A percentile compares a stretch with the other conserved stretches of the same genome.
Evolutionary conservation across 2,329 filamentous ascomycete species (phyloP).

Genomic region (Colletotrichum simmondsii): DNA sequence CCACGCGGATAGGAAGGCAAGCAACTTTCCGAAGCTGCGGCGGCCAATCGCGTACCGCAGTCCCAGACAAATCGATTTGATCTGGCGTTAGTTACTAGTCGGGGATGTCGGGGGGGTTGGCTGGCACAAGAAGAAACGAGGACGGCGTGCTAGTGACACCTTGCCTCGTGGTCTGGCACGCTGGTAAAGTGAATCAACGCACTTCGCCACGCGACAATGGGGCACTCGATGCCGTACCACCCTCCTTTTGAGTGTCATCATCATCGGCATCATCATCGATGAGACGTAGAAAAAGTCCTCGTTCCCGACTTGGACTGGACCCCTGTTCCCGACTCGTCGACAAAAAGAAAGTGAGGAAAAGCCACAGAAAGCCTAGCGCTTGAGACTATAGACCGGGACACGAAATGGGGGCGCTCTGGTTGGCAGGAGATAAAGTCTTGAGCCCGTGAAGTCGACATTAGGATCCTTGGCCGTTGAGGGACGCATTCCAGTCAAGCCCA

Average conservation of each 20-base stretch:
- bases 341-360: not conserved
- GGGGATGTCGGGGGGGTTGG: not conserved
- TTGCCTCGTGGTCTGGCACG: conserved; percentile 32
- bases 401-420: not conserved
- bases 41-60: conserved; percentile 11
- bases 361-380: not conserved
- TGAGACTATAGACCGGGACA: not conserved
- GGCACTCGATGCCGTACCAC: not conserved
- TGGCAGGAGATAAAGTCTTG: not conserved
- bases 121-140: conserved; percentile 19
- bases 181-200: conserved; percentile 21
- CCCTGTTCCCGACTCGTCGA: not conserved
- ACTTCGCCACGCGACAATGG: conserved; percentile 30
- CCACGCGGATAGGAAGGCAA: conserved; percentile 13
- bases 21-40: conserved; percentile 20
- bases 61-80: conserved; percentile 9
- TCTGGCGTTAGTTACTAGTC: conserved; percentile 5
- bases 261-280: conserved; percentile 13
- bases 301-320: not conserved
- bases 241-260: conserved; percentile 10
- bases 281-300: not conserved
- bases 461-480: not conserved
- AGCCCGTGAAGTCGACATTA: not conserved
- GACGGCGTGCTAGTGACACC: conserved; percentile 11
- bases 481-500: not conserved